A percentile compares a stretch with the other conserved stretches of the same genome.
Evolutionary conservation across 2,329 filamentous ascomycete species (phyloP).

Genomic region (Hypoxylon sp.): DNA sequence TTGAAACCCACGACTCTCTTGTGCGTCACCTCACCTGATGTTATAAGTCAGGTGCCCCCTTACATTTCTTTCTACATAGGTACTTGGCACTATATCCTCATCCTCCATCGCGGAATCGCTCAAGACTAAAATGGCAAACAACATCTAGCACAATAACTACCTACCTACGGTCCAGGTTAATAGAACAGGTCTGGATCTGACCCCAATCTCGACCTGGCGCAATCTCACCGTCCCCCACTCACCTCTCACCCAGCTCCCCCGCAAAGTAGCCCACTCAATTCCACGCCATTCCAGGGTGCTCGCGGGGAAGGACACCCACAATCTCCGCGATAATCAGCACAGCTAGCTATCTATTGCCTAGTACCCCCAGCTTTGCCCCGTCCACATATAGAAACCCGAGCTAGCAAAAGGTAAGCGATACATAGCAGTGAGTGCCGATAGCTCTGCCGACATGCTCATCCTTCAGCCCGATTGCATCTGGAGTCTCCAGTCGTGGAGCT

Average conservation of each 20-base stretch:
- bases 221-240: neutral
- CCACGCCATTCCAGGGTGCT: slow-evolving; percentile 2
- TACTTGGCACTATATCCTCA: no score
- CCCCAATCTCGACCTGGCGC: slow-evolving; percentile 13
- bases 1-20: neutral
- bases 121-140: no score
- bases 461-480: neutral
- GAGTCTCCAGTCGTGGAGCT: neutral
- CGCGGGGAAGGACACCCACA: slow-evolving; percentile 21
- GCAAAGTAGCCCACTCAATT: neutral
- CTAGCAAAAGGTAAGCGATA: no score
- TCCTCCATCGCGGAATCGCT: no score
- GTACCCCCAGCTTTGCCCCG: no score
- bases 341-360: no score
- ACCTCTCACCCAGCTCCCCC: slow-evolving; percentile 10
- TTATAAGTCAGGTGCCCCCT: neutral
- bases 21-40: neutral
- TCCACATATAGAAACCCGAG: no score
- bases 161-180: neutral
- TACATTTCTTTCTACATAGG: neutral
- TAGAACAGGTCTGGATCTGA: slow-evolving; percentile 10
- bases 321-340: slow-evolving; percentile 17
- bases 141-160: neutral
- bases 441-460: slow-evolving; percentile 21
- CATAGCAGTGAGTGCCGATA: slow-evolving; percentile 22